Evolutionary conservation across 441 rosid species (phyloP).

Genomic region (Macaranga tanarius): DNA sequence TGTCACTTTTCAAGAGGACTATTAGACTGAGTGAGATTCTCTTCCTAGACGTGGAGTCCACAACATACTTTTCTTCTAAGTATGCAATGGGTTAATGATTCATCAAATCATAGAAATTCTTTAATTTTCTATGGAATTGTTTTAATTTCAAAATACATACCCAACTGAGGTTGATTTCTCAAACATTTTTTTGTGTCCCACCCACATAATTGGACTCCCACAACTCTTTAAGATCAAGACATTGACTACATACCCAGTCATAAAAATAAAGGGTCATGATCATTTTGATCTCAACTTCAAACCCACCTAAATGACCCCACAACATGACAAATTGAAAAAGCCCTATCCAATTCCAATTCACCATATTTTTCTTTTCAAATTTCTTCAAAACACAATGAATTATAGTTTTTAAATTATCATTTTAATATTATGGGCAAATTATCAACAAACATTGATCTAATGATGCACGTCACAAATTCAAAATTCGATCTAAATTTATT

Average conservation of each 20-base stretch:
- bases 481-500: too few species aligned
- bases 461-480: too few species aligned
- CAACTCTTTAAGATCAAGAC: neutral
- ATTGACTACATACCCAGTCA: neutral
- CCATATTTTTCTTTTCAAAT: neutral
- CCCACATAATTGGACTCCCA: neutral
- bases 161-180: neutral
- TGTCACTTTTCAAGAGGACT: neutral
- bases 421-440: too few species aligned
- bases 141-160: too few species aligned
- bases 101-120: too few species aligned
- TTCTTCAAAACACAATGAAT: too few species aligned
- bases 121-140: too few species aligned
- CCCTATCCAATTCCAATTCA: neutral
- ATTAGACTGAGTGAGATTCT: neutral
- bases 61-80: neutral
- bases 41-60: slow-evolving; percentile 1
- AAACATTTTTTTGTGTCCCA: too few species aligned
- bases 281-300: neutral
- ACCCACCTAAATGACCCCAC: neutral
- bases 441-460: too few species aligned
- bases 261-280: slow-evolving; percentile 13
- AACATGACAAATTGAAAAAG: neutral
- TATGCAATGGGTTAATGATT: neutral
- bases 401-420: too few species aligned